These are phyloP conservation scores for Fusarium continuum DNA, from an alignment of 2,329 filamentous ascomycete genomes.

Conservation along the genomic window DNA sequence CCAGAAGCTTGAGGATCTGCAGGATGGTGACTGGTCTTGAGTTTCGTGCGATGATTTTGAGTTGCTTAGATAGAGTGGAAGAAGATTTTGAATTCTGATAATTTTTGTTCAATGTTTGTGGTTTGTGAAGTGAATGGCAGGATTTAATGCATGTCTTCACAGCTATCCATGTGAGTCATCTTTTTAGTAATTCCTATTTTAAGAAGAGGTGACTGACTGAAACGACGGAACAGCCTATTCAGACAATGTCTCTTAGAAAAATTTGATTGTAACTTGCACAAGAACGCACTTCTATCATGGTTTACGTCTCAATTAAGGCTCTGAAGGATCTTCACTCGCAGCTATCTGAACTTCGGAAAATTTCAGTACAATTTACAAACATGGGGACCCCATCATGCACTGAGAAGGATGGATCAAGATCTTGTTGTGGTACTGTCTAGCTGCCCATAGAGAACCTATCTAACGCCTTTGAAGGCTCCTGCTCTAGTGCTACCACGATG, in stretches of 20 bases:
- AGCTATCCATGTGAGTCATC: too few relatives aligned
- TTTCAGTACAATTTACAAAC: too few relatives aligned
- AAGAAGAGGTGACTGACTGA: too few relatives aligned
- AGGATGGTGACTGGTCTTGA: constrained; percentile 29
- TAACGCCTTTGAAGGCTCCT: neutral
- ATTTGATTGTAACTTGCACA: too few relatives aligned
- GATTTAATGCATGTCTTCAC: neutral
- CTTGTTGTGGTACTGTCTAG: neutral
- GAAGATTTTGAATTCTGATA: neutral
- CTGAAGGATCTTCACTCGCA: too few relatives aligned
- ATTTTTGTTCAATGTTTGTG: fast-evolving
- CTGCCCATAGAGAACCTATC: neutral
- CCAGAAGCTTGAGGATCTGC: constrained; percentile 26
- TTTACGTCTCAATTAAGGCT: too few relatives aligned
- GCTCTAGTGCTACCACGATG: constrained; percentile 12
- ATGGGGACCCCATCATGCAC: too few relatives aligned
- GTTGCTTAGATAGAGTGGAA: neutral
- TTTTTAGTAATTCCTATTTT: neutral
- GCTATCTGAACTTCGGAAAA: neutral
- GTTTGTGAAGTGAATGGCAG: fast-evolving
- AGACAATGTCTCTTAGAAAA: too few relatives aligned
- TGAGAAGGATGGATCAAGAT: too few relatives aligned
- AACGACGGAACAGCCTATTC: too few relatives aligned
- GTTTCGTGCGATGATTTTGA: too few relatives aligned
- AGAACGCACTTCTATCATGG: neutral